Evolutionary conservation across 2,329 filamentous ascomycete genomes (phyloP), one percentile per base, ranked within the genome.

Genomic region (Beauveria caledonica): DNA sequence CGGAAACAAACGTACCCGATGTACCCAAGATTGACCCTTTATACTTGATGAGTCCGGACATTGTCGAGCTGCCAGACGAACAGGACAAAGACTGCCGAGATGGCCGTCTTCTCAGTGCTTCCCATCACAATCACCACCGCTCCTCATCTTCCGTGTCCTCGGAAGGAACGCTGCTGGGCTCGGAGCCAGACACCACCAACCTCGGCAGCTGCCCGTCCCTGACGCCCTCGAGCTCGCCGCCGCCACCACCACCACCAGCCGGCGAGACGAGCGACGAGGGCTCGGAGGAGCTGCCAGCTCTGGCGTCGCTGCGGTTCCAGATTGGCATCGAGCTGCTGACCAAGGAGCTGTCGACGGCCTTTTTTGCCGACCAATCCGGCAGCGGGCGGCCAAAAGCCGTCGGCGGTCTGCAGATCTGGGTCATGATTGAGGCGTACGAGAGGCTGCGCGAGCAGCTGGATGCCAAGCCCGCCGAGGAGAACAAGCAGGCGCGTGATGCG

Each of bases 351-450:
- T 75, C 78, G 1, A 75, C 76, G 0, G 76, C 76, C 0, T 64
- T 79, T 44, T 64, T 79, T 44, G 58, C 68, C 52, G 62, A 70
- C 49, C 40, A 68, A 56, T 58, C 68, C 9, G 60, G 62, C 9
- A 69, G 57, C 61, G 5, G 33, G 5, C 67, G 21, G 19, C 61
- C 10, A 67, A 11, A 39, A 17, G 64, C 2, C 60, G 68, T 40
- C 23, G 17, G 68, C 15, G 75, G 77, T 1, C 66, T 84, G 45
- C 81, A 84, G 66, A 68, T 83, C 19, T 79, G 78, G 76, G 74
- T 80, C 48, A 83, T 84, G 81, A 84, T 84, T 55, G 81, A 83
- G 64, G 80, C 81, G 3, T 84, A 84, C 65, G 80, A 84, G 72
- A 74, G 74, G 62, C 69, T 84, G 60, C 73, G 78, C 17, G 77